Base-by-base conservation (phyloP, 2,329 filamentous ascomycete species). In the Hypoxylon sp. region DNA sequence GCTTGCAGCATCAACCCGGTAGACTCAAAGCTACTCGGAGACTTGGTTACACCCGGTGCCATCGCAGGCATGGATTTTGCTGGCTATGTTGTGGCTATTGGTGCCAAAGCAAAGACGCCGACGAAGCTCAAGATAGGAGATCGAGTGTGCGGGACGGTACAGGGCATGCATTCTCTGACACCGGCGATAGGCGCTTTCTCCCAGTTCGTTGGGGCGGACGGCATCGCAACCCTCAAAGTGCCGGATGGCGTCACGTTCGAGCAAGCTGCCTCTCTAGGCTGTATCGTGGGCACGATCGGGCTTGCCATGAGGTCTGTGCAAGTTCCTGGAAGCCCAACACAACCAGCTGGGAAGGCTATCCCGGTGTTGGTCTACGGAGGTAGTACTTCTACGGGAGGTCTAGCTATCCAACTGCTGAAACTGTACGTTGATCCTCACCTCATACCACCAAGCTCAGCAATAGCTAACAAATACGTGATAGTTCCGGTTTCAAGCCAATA, bases 391-490 rank as follows among this genome's bases (percentile, higher is more conserved):
- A 46, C 49, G 0, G 65, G 62, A 5, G 56, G 58, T 13, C 37
- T 62, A 5, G 65, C 56, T 0, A 56, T 68, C 15, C 65, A 68
- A 26, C 43, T 68, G 11, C 20, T 67, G 5, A 34, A 43, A n/a
- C 46, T 64, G 67, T 71, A 41, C n/a, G 37, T 19, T 41, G 1
- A 5, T 41, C 37, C 7, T n/a, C 17, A 41, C 17, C 19, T 19
- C 6, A 19, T 41, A 41, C n/a, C n/a, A n/a, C n/a, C n/a, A 5
- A 6, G 8, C 3, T 17, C 17, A 5, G 15, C 17, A 41, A n/a
- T 19, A 6, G 15, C 37, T 41, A 10, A 41, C n/a, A 6, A 19
- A 44, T 30, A 10, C 34, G 8, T 19, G 15, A n/a, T 28, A 47
- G 22, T 13, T 43, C 41, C 2, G 32, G 34, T 6, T 28, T 26